Conservation (phyloP, 2,329 filamentous ascomycete species). For the Hymenoscyphus repandus region DNA sequence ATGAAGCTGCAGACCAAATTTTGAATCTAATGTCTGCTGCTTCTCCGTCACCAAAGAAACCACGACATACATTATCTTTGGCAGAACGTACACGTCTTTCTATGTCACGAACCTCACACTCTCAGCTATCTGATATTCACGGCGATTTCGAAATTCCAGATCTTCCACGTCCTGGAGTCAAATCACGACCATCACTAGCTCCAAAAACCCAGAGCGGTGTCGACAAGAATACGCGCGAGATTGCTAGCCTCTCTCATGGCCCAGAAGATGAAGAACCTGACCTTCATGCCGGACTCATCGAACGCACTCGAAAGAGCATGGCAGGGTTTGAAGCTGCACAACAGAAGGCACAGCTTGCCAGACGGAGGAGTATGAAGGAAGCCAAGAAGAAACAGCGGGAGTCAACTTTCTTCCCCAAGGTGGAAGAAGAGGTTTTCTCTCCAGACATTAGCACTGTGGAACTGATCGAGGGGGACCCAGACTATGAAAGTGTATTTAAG, state of each 20-base stretch:
- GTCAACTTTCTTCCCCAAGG: slow-evolving; percentile 40
- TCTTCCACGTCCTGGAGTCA: slow-evolving; percentile 21
- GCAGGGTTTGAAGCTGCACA: slow-evolving; percentile 54
- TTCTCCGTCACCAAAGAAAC: slow-evolving; percentile 54
- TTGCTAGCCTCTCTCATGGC: not conserved
- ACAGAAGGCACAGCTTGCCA: slow-evolving; percentile 55
- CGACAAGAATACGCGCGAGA: too few relatives aligned
- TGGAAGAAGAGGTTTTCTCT: slow-evolving; percentile 40
- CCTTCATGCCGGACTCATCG: slow-evolving; percentile 37
- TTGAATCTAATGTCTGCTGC: slow-evolving; percentile 48
- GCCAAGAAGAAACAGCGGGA: slow-evolving; percentile 41
- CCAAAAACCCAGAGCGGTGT: not conserved
- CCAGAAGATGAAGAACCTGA: slow-evolving; percentile 14
- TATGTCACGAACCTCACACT: slow-evolving; percentile 59
- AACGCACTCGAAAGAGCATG: slow-evolving; percentile 58
- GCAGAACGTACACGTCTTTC: slow-evolving; percentile 77
- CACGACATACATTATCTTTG: slow-evolving; percentile 55
- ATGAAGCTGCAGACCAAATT: slow-evolving; percentile 49
- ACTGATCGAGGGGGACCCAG: slow-evolving; percentile 56
- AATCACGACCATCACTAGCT: slow-evolving; percentile 15
- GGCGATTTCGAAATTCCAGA: slow-evolving; percentile 28
- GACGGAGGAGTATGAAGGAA: slow-evolving; percentile 41
- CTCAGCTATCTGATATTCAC: slow-evolving; percentile 27
- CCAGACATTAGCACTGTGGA: slow-evolving; percentile 26
- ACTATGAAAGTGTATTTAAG: slow-evolving; percentile 80